Conservation (phyloP, 306 rosid species). For the Prunus kanzakura region DNA sequence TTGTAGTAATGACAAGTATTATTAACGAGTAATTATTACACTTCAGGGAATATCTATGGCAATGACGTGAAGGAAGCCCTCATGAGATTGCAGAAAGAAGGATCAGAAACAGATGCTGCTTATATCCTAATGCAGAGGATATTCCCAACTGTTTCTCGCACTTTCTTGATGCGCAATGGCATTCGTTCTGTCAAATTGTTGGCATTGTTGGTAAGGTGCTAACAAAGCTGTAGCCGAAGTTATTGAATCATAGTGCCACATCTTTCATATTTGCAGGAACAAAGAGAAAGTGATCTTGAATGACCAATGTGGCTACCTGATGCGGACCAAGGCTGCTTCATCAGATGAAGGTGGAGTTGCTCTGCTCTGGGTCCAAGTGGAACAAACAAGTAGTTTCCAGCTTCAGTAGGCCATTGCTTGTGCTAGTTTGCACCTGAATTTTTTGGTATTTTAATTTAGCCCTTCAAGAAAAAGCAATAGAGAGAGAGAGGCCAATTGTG, state of each 20-base stretch:
- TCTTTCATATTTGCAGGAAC: conserved; percentile 55
- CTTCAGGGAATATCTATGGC: conserved; percentile 85
- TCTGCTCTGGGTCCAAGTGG: too few relatives aligned
- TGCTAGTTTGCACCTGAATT: too few relatives aligned
- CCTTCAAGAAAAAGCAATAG: too few relatives aligned
- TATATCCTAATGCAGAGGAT: conserved; percentile 94
- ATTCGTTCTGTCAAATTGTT: not conserved
- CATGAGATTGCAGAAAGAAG: conserved; percentile 54
- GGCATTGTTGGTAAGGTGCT: not conserved
- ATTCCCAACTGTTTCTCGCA: conserved; percentile 51
- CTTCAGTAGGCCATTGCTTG: too few relatives aligned
- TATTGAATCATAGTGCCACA: not conserved
- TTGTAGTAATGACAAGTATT: not conserved
- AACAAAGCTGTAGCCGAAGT: not conserved
- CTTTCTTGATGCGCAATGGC: conserved; percentile 69
- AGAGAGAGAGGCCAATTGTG: too few relatives aligned
- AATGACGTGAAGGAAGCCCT: conserved; percentile 70
- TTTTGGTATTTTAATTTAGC: too few relatives aligned
- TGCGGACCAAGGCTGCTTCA: conserved; percentile 89
- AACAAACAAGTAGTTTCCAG: too few relatives aligned
- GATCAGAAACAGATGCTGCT: conserved; percentile 68
- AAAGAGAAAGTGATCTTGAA: conserved; percentile 66
- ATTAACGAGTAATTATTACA: not conserved
- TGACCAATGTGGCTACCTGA: conserved; percentile 70
- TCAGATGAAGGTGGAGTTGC: conserved; percentile 97